Evolutionary conservation across 805 yeast species (phyloP), one percentile per base, ranked within the genome.

Genomic region (Blastobotrys americana): DNA sequence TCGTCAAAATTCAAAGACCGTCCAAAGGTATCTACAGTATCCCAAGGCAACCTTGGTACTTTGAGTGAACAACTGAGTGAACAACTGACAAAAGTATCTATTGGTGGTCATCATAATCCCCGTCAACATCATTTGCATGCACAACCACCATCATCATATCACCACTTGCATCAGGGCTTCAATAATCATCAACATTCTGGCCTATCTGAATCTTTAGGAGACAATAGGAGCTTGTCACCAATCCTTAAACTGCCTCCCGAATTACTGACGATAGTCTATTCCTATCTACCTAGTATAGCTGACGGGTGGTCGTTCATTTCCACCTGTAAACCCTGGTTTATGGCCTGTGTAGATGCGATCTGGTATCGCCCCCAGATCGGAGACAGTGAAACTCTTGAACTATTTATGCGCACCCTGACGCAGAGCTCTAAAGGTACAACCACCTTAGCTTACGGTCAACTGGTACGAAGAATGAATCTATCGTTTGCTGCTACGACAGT

Each of bases 351-450:
- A 8, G 95, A 85, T 55, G 71, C 82, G 35, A 67, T 89, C 23
- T 89, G 96, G 94, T 84, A 85, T 59, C 75, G 97, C 47, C 96
- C 97, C 2, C 76, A 76, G 36, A 71, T 85, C 62, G 76, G 73
- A 49, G 69, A 71, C 48, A 71, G 69, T 38, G 47, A 59, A 2
- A 69, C 79, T 2, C 74, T 78, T 51, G 63, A 64, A 37, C 74
- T 75, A 49, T 73, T 88, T 41, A 67, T 74, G 39, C 39, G 69
- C 37, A 77, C 86, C 36, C 73, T 82, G 73, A 64, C 71, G 80
- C 16, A 18, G 8, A 16, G 19, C 22, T 8, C 34, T 18, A 8
- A 13, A 13, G 38, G 17, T 9, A 22, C 16, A 13, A 20, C 34
- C n/a, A 16, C 40, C 4, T 16, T 42, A 20, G 48, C 50, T 6